Evolutionary conservation across 1,139 yeast species (phyloP), one percentile per base, ranked within the genome.

Genomic region (Starmera stellimalicola): DNA sequence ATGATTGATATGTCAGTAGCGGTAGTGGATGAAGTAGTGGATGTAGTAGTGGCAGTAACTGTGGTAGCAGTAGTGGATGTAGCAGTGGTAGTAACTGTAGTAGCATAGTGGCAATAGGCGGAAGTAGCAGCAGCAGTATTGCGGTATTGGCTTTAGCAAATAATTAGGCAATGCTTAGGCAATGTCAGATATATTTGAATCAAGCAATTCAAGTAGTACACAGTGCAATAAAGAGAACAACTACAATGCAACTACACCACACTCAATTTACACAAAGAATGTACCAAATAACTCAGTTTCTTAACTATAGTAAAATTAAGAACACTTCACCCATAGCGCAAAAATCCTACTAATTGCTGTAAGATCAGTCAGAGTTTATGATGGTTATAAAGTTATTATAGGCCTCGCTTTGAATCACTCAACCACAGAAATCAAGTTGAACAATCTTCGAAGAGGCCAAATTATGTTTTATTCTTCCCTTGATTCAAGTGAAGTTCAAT

Each of bases 401-500:
- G 51, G 51, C 53, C 43, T 48, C 51, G 47, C 50, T 48, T 48
- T 48, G 53, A 48, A 47, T 47, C 51, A 37, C 36, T 46, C 44
- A 34, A 38, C 45, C 50, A 48, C 48, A 40, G 51, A 37, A 37
- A n/a, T n/a, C 40, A 36, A 41, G 46, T 39, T 34, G 33, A 40
- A 39, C 42, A 42, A 47, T 47, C 53, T 48, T 48, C 53, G 53
- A 48, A 46, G 51, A 48, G 43, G 51, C 43, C 51, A 38, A 10
- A 16, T 14, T 10, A 3, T 20, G n/a, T n/a, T n/a, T n/a, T n/a
- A n/a, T n/a, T n/a, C n/a, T n/a, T n/a, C n/a, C n/a, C n/a, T n/a
- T n/a, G n/a, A n/a, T n/a, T n/a, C n/a, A n/a, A n/a, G n/a, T n/a
- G n/a, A n/a, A n/a, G n/a, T n/a, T n/a, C n/a, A n/a, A n/a, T n/a